Evolutionary conservation across 768 basidiomycete genomes (phyloP).

Genomic region (Mrakia blollopis): DNA sequence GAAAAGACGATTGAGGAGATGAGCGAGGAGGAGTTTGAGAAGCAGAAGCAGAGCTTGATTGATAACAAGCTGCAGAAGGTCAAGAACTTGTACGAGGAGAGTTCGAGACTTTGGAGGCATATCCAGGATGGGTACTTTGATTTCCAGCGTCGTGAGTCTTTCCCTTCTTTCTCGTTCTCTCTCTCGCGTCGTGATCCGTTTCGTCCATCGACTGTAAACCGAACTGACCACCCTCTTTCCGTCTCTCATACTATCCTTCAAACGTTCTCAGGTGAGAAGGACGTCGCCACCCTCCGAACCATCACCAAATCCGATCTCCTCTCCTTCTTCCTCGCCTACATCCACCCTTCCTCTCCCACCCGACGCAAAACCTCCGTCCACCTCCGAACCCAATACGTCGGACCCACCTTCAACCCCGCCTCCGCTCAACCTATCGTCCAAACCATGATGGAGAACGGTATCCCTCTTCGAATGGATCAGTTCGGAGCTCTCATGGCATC

Average conservation of each 20-base stretch:
- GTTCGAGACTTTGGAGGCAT: constrained; percentile 57
- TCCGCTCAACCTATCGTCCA: constrained; percentile 61
- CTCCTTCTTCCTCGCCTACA: constrained; percentile 60
- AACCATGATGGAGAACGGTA: constrained; percentile 50
- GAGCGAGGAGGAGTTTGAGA: constrained; percentile 64
- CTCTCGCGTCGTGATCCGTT: not conserved
- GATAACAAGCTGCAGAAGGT: constrained; percentile 76
- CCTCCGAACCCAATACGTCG: constrained; percentile 59
- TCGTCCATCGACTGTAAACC: not conserved
- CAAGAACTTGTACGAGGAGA: constrained; percentile 84
- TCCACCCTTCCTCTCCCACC: constrained; percentile 63
- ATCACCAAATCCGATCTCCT: constrained; percentile 73
- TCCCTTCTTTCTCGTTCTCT: not conserved
- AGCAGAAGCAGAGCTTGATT: constrained; percentile 71
- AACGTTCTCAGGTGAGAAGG: constrained; percentile 57
- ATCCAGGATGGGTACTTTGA: constrained; percentile 77
- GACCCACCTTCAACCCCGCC: constrained; percentile 54
- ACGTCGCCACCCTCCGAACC: constrained; percentile 59
- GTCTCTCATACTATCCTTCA: not conserved
- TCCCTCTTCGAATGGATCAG: constrained; percentile 53
- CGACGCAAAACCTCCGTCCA: constrained; percentile 84
- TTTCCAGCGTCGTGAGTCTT: constrained; percentile 70
- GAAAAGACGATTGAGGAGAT: constrained; percentile 51
- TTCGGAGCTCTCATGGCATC: constrained; percentile 54
- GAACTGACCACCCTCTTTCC: not conserved